These are phyloP conservation scores for Sugiyamaella mastotermitis DNA, from an alignment of 805 yeast species.

Conservation along the genomic window DNA sequence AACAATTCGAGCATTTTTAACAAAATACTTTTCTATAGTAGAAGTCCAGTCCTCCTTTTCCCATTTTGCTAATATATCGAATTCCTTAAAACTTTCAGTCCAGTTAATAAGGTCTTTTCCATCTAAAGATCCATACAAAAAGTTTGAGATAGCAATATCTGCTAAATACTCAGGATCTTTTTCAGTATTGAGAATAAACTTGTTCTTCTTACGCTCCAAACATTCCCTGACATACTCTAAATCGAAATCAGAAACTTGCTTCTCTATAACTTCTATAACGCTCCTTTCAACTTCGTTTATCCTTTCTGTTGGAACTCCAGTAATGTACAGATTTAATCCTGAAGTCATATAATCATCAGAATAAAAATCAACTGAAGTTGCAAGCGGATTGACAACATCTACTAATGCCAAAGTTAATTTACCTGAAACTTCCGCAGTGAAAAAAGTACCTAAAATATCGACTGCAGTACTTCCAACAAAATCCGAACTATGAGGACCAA, in stretches of 20 bases:
- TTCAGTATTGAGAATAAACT: constrained; percentile 35
- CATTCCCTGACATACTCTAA: constrained; percentile 60
- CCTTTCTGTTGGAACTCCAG: constrained; percentile 71
- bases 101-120: constrained; percentile 54
- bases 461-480: constrained; percentile 57
- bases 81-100: constrained; percentile 53
- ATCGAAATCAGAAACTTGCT: constrained; percentile 48
- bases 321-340: constrained; percentile 47
- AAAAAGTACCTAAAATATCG: constrained; percentile 63
- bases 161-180: constrained; percentile 56
- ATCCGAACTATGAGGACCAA: constrained; percentile 64
- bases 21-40: constrained; percentile 46
- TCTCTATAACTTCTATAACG: constrained; percentile 44
- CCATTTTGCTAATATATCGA: constrained; percentile 57
- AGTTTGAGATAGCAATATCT: constrained; percentile 66
- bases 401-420: constrained; percentile 64
- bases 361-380: constrained; percentile 61
- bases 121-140: constrained; percentile 65
- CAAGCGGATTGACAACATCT: constrained; percentile 76
- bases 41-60: constrained; percentile 58
- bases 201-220: constrained; percentile 57
- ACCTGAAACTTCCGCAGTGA: constrained; percentile 73
- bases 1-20: constrained; percentile 57
- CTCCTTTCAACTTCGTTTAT: constrained; percentile 46
- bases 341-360: constrained; percentile 69